Percentiles rank a stretch among this genome's conserved stretches.
Conservation (phyloP, 305 asterid species). For the Coffea humblotiana region DNA sequence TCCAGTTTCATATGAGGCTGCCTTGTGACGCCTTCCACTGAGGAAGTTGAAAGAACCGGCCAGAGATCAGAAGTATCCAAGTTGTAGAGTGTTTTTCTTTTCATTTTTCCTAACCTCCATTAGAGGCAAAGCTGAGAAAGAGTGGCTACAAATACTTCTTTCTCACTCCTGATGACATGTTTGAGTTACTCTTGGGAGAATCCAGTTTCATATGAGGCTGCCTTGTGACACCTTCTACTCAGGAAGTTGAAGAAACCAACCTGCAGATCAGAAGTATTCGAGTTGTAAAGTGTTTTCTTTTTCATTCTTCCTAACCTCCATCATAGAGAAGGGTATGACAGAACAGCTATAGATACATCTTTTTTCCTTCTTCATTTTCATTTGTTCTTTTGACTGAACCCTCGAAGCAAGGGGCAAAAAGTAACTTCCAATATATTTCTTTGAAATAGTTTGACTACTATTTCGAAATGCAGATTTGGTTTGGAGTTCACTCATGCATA, state of each 20-base stretch:
- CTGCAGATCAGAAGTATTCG: not conserved
- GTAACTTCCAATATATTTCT: not conserved
- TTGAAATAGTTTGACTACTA: not conserved
- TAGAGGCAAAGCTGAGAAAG: no score
- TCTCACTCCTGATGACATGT: slow-evolving; percentile 83
- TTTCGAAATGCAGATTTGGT: not conserved
- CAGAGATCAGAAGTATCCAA: not conserved
- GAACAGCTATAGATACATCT: not conserved
- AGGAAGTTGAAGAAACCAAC: slow-evolving; percentile 1
- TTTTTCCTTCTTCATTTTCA: slow-evolving; percentile 3
- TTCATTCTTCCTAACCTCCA: not conserved
- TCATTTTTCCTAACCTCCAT: no score
- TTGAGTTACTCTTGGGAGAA: slow-evolving; percentile 75
- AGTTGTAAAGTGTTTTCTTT: not conserved
- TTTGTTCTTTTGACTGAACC: not conserved
- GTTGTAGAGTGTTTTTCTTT: no score
- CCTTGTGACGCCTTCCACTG: not conserved
- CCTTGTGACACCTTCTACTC: slow-evolving; percentile 1
- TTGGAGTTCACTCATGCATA: not conserved
- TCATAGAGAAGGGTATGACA: not conserved
- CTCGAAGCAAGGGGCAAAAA: not conserved
- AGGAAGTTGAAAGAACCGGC: not conserved
- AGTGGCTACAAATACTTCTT: slow-evolving; percentile 13
- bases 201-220: slow-evolving; percentile 44
- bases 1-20: slow-evolving; percentile 44